These are phyloP conservation scores for Endothia cerciana DNA, from an alignment of 2,329 filamentous ascomycete species.

Conservation along the genomic window DNA sequence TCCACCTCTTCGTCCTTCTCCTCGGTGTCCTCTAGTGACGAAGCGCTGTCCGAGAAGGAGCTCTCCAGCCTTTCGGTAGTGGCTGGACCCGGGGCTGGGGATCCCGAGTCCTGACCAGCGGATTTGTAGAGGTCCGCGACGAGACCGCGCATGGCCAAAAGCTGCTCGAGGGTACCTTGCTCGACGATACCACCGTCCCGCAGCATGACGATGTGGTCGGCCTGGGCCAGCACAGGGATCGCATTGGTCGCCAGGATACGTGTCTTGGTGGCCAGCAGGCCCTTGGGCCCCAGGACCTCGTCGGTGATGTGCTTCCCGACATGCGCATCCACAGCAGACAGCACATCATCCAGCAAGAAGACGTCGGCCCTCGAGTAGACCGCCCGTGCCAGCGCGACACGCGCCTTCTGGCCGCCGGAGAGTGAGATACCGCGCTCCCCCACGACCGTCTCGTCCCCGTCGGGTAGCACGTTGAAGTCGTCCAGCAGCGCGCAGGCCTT, in stretches of 20 bases:
- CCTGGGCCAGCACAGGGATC: constrained; percentile 85
- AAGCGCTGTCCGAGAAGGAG: constrained; percentile 52
- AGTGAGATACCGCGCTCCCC: constrained; percentile 96
- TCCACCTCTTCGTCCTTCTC: constrained; percentile 70
- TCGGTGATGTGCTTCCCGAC: constrained; percentile 95
- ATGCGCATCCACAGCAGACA: constrained; percentile 98
- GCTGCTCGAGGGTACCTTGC: constrained; percentile 85
- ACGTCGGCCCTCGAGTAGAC: constrained; percentile 97
- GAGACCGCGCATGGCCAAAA: constrained; percentile 92
- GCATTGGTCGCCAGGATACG: constrained; percentile 94
- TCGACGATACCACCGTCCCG: constrained; percentile 84
- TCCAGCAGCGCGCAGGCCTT: constrained; percentile 88
- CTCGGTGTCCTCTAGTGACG: constrained; percentile 59
- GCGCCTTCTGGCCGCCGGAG: constrained; percentile 94
- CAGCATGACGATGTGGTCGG: constrained; percentile 85
- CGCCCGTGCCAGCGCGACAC: constrained; percentile 86
- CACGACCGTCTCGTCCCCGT: constrained; percentile 95
- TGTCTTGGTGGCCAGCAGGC: constrained; percentile 83
- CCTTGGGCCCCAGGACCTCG: constrained; percentile 84
- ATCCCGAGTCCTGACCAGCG: constrained; percentile 60
- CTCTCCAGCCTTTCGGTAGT: constrained; percentile 47
- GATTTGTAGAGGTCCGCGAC: constrained; percentile 84
- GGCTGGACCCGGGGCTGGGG: constrained; percentile 18
- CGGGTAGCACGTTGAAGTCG: constrained; percentile 89
- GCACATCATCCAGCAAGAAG: constrained; percentile 89